These are phyloP conservation scores for Gremmenia infestans DNA, from an alignment of 2,329 filamentous ascomycete species.

Conservation along the genomic window DNA sequence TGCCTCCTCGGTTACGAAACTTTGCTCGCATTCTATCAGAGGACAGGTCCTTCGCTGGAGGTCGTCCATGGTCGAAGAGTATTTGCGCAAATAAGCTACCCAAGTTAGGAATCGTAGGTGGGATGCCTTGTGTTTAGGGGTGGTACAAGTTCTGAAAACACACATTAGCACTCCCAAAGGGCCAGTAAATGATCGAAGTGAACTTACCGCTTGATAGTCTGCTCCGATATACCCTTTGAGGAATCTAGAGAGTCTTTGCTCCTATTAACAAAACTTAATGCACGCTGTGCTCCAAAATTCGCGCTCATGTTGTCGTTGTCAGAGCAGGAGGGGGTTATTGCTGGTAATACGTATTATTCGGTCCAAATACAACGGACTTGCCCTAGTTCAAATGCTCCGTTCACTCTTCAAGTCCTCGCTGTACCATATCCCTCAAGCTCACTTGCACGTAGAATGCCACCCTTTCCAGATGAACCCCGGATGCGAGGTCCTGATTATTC, in stretches of 20 bases:
- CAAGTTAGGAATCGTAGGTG: background rate
- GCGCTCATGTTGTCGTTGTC: background rate
- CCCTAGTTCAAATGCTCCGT: background rate
- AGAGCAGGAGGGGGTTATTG: background rate
- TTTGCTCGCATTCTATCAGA: background rate
- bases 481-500: background rate
- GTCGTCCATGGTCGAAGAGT: background rate
- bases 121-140: background rate
- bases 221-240: background rate
- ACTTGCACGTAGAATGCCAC: background rate
- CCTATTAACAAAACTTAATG: background rate
- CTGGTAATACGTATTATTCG: background rate
- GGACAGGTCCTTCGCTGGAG: background rate
- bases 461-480: background rate
- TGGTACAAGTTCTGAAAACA: background rate
- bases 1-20: background rate
- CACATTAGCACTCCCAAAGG: background rate
- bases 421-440: background rate
- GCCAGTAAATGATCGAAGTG: background rate
- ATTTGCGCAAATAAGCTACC: background rate
- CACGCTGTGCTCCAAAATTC: background rate
- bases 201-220: background rate
- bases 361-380: background rate
- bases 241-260: background rate
- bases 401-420: background rate